Conservation (phyloP, 495 filamentous ascomycete species). For the Penicillium dipodomyicola region DNA sequence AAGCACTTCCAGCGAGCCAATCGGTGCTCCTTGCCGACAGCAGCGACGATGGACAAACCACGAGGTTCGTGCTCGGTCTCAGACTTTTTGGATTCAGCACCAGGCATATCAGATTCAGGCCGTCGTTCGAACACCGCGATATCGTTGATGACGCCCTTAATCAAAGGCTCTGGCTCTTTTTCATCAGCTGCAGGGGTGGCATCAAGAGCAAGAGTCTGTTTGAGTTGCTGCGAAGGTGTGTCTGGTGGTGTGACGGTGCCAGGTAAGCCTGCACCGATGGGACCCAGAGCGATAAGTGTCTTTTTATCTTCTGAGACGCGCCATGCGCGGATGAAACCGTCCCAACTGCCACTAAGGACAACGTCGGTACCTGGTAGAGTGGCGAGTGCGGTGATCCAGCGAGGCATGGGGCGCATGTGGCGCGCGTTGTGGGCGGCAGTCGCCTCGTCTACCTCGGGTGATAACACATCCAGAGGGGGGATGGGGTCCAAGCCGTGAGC, state of each 20-base stretch:
- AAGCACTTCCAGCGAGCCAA: conserved; percentile 70
- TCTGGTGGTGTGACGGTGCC: conserved; percentile 27
- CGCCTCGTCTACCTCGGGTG: conserved; percentile 63
- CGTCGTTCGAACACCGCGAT: conserved; percentile 75
- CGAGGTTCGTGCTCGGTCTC: conserved; percentile 47
- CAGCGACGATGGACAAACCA: conserved; percentile 76
- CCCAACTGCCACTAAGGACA: conserved; percentile 88
- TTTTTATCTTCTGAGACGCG: conserved; percentile 77
- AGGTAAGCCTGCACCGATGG: conserved; percentile 49
- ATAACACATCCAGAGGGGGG: conserved; percentile 63
- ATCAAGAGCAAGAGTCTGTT: conserved; percentile 34
- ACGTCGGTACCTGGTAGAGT: conserved; percentile 85
- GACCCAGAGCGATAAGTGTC: conserved; percentile 67
- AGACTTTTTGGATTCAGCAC: conserved; percentile 49
- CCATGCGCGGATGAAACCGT: conserved; percentile 86
- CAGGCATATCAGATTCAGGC: conserved; percentile 31
- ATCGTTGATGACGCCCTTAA: conserved; percentile 80
- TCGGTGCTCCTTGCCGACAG: conserved; percentile 80
- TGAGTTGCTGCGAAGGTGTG: conserved; percentile 40
- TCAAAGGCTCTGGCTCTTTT: conserved; percentile 30
- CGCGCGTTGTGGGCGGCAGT: conserved; percentile 55
- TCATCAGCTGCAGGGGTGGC: conserved; percentile 16
- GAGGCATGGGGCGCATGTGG: conserved; percentile 51
- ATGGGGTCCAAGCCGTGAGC: conserved; percentile 78
- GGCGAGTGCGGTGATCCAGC: conserved; percentile 86